Percentiles rank a stretch among this genome's conserved stretches.
These are phyloP conservation scores for Solanum pimpinellifolium DNA, from an alignment of 257 asterid genomes.

Conservation along the genomic window DNA sequence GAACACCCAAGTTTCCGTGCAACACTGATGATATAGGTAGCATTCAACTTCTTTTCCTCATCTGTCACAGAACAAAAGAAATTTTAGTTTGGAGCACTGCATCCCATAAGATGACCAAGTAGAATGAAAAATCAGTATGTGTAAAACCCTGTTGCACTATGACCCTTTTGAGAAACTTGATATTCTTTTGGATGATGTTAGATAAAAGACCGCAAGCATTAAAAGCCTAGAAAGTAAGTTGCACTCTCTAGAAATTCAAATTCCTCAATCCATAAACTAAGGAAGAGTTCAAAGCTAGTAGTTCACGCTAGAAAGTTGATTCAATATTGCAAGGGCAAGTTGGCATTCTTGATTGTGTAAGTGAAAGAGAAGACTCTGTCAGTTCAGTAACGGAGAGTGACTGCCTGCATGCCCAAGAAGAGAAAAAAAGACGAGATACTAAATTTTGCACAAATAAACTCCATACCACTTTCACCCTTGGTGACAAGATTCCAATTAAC, in stretches of 20 bases:
- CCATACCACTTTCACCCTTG: slow-evolving; percentile 85
- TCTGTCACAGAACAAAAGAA: slow-evolving; percentile 24
- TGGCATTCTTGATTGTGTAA: not conserved
- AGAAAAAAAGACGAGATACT: not conserved
- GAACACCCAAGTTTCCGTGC: slow-evolving; percentile 98
- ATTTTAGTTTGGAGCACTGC: slow-evolving; percentile 3
- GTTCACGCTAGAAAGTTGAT: not conserved
- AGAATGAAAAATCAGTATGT: not conserved
- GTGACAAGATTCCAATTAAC: slow-evolving; percentile 97
- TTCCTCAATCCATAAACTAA: not conserved
- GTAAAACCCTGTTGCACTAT: not conserved
- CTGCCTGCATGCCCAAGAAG: not conserved
- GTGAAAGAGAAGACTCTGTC: not conserved
- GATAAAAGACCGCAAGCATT: not conserved
- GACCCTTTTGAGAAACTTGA: not conserved
- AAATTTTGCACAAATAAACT: not conserved
- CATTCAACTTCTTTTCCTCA: slow-evolving; percentile 92
- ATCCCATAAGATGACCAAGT: not conserved
- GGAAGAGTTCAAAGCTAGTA: not conserved
- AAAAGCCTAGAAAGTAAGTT: not conserved
- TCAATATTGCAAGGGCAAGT: not conserved
- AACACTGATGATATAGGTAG: slow-evolving; percentile 92
- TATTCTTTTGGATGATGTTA: not conserved
- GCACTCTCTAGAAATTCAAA: not conserved
- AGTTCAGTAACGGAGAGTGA: not conserved